phyloP scores from a whole-genome alignment of 202 grass and related monocot genomes.

The Cymbopogon flexuosus region DNA sequence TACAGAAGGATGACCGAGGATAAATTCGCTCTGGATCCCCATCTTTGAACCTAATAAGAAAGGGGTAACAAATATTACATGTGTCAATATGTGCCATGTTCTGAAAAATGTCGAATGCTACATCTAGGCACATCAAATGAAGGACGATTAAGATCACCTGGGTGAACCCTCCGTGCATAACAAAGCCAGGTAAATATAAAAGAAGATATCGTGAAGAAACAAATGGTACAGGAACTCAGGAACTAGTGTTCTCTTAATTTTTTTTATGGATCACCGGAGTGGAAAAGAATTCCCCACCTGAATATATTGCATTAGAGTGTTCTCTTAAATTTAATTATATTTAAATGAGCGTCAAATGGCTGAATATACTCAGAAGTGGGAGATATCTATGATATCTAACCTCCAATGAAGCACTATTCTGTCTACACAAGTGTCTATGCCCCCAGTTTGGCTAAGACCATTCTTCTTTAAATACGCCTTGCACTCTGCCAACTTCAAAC shows the following conservation, averaged over 20 bases:
- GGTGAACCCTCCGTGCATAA: too few relatives aligned
- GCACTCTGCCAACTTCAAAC: slow-evolving; percentile 54
- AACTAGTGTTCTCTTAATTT: not conserved
- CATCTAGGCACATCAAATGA: not conserved
- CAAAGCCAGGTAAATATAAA: not conserved
- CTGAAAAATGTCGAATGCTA: not conserved
- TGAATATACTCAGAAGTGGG: not conserved
- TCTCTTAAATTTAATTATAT: not conserved
- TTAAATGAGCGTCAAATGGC: not conserved
- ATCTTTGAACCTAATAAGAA: slow-evolving; percentile 46
- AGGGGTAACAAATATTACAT: not conserved
- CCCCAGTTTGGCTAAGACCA: slow-evolving; percentile 52
- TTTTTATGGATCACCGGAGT: too few relatives aligned
- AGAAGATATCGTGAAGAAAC: not conserved
- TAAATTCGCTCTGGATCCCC: slow-evolving; percentile 56
- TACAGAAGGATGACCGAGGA: slow-evolving; percentile 56
- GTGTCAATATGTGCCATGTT: not conserved
- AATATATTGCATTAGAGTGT: too few relatives aligned
- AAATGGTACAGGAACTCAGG: not conserved
- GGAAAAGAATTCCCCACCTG: too few relatives aligned
- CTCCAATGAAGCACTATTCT: slow-evolving; percentile 65
- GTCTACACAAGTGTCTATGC: slow-evolving; percentile 40
- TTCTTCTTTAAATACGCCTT: slow-evolving; percentile 63
- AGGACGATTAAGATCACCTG: not conserved
- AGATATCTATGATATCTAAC: slow-evolving; percentile 31